Evolutionary conservation across 345 rosid genomes (phyloP).

Genomic region (Iberis pinnata): DNA sequence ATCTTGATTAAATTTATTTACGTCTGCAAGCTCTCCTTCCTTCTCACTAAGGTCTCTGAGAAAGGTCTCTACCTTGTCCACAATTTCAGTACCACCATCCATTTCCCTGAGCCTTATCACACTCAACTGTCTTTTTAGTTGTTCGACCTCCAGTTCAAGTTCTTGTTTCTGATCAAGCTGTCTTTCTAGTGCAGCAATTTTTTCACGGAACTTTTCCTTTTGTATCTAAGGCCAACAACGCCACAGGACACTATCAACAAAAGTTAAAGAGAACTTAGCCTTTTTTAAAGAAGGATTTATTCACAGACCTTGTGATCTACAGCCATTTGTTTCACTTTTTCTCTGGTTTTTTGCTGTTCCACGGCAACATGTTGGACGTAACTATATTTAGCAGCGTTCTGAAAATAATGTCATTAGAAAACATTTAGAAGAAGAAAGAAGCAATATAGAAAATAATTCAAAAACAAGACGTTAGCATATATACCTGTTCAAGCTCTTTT

Average conservation of each 20-base stretch:
- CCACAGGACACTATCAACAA: constrained; percentile 16
- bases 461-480: constrained; percentile 20
- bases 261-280: constrained; percentile 19
- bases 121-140: constrained; percentile 52
- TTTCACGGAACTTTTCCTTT: constrained; percentile 62
- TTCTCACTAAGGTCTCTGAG: constrained; percentile 69
- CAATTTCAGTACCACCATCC: constrained; percentile 56
- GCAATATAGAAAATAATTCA: constrained; percentile 1
- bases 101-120: constrained; percentile 69
- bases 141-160: constrained; percentile 74
- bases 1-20: constrained; percentile 69
- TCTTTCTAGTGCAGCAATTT: constrained; percentile 57
- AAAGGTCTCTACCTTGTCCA: constrained; percentile 51
- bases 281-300: constrained; percentile 20
- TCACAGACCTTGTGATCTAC: constrained; percentile 78
- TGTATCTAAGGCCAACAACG: constrained; percentile 47
- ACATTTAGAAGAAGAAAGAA: constrained; percentile 14
- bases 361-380: constrained; percentile 61
- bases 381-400: constrained; percentile 56
- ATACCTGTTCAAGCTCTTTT: constrained; percentile 70
- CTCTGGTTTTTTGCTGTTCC: constrained; percentile 78
- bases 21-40: constrained; percentile 65
- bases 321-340: constrained; percentile 63
- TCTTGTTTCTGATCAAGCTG: constrained; percentile 82
- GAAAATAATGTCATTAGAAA: constrained; percentile 18